A percentile compares a stretch with the other conserved stretches of the same genome.
phyloP scores from a whole-genome alignment of 495 filamentous ascomycete genomes.

The Hypoxylon crocopeplum region DNA sequence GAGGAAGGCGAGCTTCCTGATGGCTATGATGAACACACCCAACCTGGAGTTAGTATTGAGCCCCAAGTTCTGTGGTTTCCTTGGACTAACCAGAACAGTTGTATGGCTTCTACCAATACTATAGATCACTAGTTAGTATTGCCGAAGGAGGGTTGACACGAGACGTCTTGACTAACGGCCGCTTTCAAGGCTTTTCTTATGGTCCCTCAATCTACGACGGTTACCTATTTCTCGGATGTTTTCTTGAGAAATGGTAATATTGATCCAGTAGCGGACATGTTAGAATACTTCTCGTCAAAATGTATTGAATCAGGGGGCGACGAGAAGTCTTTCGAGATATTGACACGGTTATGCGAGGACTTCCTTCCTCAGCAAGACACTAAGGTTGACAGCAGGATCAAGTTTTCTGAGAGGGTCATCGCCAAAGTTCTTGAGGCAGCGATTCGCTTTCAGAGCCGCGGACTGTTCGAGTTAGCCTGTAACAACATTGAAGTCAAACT shows the following conservation, averaged over 20 bases:
- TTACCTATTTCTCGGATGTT: background rate
- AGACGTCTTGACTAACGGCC: background rate
- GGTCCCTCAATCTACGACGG: conserved; percentile 8
- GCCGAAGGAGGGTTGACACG: background rate
- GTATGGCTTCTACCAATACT: background rate
- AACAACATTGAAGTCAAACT: background rate
- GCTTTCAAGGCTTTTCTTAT: conserved; percentile 15
- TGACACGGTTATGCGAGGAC: background rate
- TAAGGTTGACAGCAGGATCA: background rate
- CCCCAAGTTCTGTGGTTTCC: background rate
- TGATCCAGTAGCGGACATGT: background rate
- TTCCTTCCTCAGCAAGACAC: background rate
- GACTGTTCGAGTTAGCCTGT: conserved; percentile 10
- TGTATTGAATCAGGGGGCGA: background rate
- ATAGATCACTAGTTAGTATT: conserved; percentile 15
- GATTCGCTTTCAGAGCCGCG: background rate
- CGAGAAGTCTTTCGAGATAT: background rate
- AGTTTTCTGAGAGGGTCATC: conserved; percentile 3
- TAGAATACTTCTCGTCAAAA: conserved; percentile 9
- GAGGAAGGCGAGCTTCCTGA: background rate
- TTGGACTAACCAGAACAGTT: conserved; percentile 3
- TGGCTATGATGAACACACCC: background rate
- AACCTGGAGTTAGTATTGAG: background rate
- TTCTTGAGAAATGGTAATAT: background rate
- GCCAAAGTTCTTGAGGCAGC: conserved; percentile 4